A percentile compares a stretch with the other conserved stretches of the same genome.
Evolutionary conservation across 2,329 filamentous ascomycete genomes (phyloP).

Genomic region (Dothideomycetes sp.): DNA sequence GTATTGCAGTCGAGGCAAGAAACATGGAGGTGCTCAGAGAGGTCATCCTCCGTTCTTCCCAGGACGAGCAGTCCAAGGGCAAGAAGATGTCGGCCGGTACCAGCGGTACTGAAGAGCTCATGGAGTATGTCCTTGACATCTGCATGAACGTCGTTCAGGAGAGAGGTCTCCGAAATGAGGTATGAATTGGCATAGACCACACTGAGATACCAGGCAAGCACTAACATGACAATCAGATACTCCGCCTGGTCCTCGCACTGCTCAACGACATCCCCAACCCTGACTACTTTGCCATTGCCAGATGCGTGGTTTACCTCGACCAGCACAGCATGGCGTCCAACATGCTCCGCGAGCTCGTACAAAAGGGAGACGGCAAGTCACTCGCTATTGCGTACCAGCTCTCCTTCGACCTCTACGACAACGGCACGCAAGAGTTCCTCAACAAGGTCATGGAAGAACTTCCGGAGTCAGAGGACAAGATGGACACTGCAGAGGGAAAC

Average conservation of each 20-base stretch:
- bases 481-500: constrained; percentile 23
- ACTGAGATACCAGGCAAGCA: too few relatives aligned
- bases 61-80: constrained; percentile 62
- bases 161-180: constrained; percentile 67
- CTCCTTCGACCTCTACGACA: constrained; percentile 95
- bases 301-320: constrained; percentile 92
- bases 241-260: constrained; percentile 88
- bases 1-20: constrained; percentile 90
- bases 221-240: too few relatives aligned
- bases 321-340: constrained; percentile 82
- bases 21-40: constrained; percentile 78
- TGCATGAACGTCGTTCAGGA: constrained; percentile 98
- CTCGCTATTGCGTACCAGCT: constrained; percentile 91
- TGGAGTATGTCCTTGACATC: constrained; percentile 92
- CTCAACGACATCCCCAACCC: constrained; percentile 84
- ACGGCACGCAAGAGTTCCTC: constrained; percentile 94
- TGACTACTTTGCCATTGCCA: constrained; percentile 96
- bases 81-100: constrained; percentile 43
- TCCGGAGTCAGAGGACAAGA: constrained; percentile 45
- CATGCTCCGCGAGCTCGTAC: constrained; percentile 72
- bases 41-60: constrained; percentile 79
- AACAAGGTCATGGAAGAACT: constrained; percentile 77
- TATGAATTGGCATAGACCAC: too few relatives aligned
- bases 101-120: constrained; percentile 72
- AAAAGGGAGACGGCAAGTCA: constrained; percentile 66